These are phyloP conservation scores for Casaregolazyma lundiana DNA, from an alignment of 1,139 yeast species.

Conservation along the genomic window DNA sequence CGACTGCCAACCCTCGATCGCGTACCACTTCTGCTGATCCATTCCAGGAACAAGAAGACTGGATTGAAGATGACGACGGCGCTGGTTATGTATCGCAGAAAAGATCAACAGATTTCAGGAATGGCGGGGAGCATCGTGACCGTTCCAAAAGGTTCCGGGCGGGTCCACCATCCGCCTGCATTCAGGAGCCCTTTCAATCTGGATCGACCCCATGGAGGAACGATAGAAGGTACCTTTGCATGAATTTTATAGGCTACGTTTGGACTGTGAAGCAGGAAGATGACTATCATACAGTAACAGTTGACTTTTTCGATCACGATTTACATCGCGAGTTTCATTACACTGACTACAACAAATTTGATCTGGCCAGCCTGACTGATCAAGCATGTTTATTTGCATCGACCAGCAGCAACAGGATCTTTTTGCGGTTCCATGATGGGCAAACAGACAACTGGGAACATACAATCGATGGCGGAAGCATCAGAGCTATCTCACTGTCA, in stretches of 20 bases:
- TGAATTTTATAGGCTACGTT: constrained; percentile 77
- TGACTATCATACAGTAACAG: constrained; percentile 65
- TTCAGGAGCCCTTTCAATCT: constrained; percentile 50
- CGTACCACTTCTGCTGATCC: constrained; percentile 21
- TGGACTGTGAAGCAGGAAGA: constrained; percentile 67
- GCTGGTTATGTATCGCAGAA: constrained; percentile 38
- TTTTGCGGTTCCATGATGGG: constrained; percentile 33
- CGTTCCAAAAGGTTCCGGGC: background rate
- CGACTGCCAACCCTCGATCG: constrained; percentile 8
- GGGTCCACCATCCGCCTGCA: constrained; percentile 2
- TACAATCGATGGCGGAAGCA: constrained; percentile 40
- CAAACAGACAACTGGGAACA: constrained; percentile 38
- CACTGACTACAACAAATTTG: constrained; percentile 66
- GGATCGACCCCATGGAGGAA: constrained; percentile 84
- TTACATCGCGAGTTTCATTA: constrained; percentile 82
- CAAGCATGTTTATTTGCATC: constrained; percentile 62
- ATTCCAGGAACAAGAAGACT: constrained; percentile 34
- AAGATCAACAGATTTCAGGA: constrained; percentile 7
- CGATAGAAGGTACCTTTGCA: constrained; percentile 69
- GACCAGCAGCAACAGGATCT: constrained; percentile 23
- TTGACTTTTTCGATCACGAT: constrained; percentile 79
- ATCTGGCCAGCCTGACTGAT: constrained; percentile 67
- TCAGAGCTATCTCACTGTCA: constrained; percentile 51
- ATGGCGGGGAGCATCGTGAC: background rate
- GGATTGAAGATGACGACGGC: constrained; percentile 55